Percentiles rank a stretch among this genome's conserved stretches.
These are phyloP conservation scores for Ehretia macrophylla DNA, from an alignment of 257 asterid species.

Conservation along the genomic window DNA sequence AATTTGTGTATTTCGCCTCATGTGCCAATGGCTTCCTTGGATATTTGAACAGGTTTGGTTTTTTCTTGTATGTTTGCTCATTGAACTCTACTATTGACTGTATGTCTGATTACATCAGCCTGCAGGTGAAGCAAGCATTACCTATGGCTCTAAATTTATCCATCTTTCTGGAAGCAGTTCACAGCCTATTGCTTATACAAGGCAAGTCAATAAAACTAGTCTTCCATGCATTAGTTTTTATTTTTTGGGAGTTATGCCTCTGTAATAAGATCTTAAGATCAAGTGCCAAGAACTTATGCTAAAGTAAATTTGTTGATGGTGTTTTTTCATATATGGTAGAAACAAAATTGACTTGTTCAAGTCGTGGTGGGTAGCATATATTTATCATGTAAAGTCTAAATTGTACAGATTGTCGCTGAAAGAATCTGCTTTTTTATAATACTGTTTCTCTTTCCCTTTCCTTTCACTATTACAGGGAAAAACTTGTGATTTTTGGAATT, in stretches of 20 bases:
- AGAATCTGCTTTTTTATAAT: too few species aligned
- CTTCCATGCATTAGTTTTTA: slow-evolving; percentile 1
- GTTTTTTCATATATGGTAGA: background rate
- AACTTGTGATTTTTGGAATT: too few species aligned
- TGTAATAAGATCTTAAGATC: background rate
- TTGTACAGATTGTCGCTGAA: too few species aligned
- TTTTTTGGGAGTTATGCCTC: background rate
- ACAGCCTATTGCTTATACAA: slow-evolving; percentile 52
- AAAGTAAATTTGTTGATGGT: background rate
- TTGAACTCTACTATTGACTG: background rate
- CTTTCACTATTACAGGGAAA: background rate
- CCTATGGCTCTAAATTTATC: slow-evolving; percentile 42
- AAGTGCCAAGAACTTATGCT: background rate
- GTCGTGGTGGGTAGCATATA: too few species aligned
- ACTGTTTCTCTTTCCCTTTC: too few species aligned
- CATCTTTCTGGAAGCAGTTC: slow-evolving; percentile 74
- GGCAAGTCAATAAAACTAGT: slow-evolving; percentile 37
- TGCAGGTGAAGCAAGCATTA: slow-evolving; percentile 60
- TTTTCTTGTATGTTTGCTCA: background rate
- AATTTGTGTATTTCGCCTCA: slow-evolving; percentile 43
- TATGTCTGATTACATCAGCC: slow-evolving; percentile 18
- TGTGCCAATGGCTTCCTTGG: slow-evolving; percentile 79
- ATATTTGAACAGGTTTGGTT: slow-evolving; percentile 68
- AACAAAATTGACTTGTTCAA: too few species aligned
- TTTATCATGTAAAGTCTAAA: too few species aligned